These are phyloP conservation scores for Alternaria burnsii DNA, from an alignment of 2,329 filamentous ascomycete species.

Conservation along the genomic window DNA sequence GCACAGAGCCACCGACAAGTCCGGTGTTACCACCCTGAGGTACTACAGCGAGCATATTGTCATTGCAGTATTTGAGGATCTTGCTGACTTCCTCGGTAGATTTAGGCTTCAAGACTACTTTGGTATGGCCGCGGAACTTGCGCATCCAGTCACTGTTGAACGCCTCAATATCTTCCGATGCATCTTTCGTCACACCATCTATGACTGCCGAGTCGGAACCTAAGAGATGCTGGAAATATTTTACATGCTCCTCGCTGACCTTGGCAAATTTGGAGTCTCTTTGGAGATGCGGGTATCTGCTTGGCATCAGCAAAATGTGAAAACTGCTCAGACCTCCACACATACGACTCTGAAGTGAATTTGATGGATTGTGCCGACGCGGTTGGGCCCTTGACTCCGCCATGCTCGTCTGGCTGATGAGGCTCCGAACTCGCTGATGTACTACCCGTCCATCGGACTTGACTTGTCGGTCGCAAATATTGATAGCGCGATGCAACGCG, in stretches of 20 bases:
- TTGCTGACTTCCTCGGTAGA: slow-evolving; percentile 89
- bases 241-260: slow-evolving; percentile 80
- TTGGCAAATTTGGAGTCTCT: slow-evolving; percentile 78
- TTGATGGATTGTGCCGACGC: slow-evolving; percentile 63
- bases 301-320: slow-evolving; percentile 5
- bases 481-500: slow-evolving; percentile 32
- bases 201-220: slow-evolving; percentile 81
- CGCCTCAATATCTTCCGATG: slow-evolving; percentile 80
- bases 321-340: slow-evolving; percentile 2
- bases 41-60: slow-evolving; percentile 89
- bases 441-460: slow-evolving; percentile 49
- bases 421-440: slow-evolving; percentile 54
- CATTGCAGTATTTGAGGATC: slow-evolving; percentile 94
- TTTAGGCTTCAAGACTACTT: slow-evolving; percentile 84
- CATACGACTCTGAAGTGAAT: slow-evolving; percentile 81
- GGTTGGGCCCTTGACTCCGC: slow-evolving; percentile 43
- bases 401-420: slow-evolving; percentile 49
- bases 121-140: slow-evolving; percentile 92
- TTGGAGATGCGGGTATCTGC: slow-evolving; percentile 78
- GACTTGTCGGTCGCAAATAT: slow-evolving; percentile 37
- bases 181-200: slow-evolving; percentile 80
- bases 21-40: slow-evolving; percentile 98
- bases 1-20: slow-evolving; percentile 92
- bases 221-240: slow-evolving; percentile 82
- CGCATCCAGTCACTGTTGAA: slow-evolving; percentile 99